Base-by-base conservation (phyloP, 768 basidiomycete genomes). In the Mycena pura region DNA sequence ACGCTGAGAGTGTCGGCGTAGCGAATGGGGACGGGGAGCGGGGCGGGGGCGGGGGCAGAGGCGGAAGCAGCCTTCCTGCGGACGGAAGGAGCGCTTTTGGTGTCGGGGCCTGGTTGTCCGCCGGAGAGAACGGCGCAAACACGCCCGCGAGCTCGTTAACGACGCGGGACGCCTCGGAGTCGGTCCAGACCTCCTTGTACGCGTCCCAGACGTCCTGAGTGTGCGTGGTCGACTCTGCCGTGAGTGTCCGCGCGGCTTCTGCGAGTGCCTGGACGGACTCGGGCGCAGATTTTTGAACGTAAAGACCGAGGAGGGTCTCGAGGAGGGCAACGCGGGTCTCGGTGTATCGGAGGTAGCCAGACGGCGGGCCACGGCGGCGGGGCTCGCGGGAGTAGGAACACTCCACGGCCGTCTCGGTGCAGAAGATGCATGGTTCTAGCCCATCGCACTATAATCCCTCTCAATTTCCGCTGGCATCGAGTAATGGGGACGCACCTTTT, bases 151-250 rank as follows among this genome's bases (percentile, higher is more conserved):
- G 63, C 25, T 70, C 70, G n/a, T 71, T 65, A 10, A 72, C 57
- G 14, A 60, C 41, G 32, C 60, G 69, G 10, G 71, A 54, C 1
- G 71, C 72, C 17, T 60, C 46, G 14, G 62, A 67, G 40, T 46
- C 57, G n/a, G 60, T 62, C 73, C 73, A 74, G 4, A 43, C 21
- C 13, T 46, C 48, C 47, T 69, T 71, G 49, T 74, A 70, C 10
- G 56, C 61, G 59, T 74, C 73, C 73, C 73, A 74, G 3, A 72
- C 68, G 32, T 74, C 73, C 57, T 74, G 73, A 3, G 73, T 74
- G 41, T 66, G 68, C 0, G 56, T 63, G 19, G 63, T 71, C 2
- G 69, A 66, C 49, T 72, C 65, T 17, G 55, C 29, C 3, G 45
- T 52, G 15, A 72, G 63, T 1, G 54, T 69, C 31, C 51, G 39